A percentile compares a stretch with the other conserved stretches of the same genome.
Conservation (phyloP, 2,329 filamentous ascomycete species). For the Pseudogymnoascus sp. region DNA sequence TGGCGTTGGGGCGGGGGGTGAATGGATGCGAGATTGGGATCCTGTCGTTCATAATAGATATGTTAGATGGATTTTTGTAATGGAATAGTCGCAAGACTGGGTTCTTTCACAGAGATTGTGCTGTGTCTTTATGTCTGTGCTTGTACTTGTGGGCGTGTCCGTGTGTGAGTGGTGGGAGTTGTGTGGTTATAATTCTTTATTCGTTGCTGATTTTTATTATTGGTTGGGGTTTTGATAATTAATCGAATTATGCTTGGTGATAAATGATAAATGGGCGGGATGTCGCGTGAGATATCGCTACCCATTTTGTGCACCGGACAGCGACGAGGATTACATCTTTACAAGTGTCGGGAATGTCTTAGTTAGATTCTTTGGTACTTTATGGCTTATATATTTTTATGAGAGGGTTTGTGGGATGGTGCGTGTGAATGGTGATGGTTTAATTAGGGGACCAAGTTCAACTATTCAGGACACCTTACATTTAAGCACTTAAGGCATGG, state of each 20-base stretch:
- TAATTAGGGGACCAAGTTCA: too few species aligned
- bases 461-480: background rate
- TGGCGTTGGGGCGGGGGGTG: background rate
- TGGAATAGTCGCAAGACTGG: conserved; percentile 5
- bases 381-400: background rate
- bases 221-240: background rate
- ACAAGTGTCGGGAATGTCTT: background rate
- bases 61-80: background rate
- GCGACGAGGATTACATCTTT: background rate
- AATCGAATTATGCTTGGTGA: background rate
- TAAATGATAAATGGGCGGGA: background rate
- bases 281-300: background rate
- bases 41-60: conserved; percentile 4
- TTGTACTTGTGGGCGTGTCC: background rate
- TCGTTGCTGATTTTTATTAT: background rate
- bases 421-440: too few species aligned
- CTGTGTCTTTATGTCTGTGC: background rate
- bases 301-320: background rate
- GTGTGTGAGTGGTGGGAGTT: background rate
- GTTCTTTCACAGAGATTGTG: conserved; percentile 8
- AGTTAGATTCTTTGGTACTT: background rate
- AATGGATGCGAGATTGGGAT: background rate
- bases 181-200: background rate
- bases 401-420: too few species aligned
- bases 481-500: background rate